Percentiles rank a stretch among this genome's conserved stretches.
These are phyloP conservation scores for Bipolaris zeicola DNA, from an alignment of 2,329 filamentous ascomycete species.

Conservation along the genomic window DNA sequence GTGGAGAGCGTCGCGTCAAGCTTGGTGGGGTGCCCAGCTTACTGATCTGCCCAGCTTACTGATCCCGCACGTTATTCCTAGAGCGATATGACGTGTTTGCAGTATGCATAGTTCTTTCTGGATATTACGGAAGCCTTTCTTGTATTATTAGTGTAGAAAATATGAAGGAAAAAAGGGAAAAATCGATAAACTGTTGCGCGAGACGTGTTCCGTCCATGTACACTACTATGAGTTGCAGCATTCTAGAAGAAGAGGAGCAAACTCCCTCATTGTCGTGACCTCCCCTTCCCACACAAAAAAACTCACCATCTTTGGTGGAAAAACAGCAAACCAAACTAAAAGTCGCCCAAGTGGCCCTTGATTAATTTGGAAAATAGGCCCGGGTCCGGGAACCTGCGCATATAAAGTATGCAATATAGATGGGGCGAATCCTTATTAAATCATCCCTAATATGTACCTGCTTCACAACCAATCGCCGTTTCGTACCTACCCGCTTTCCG, in stretches of 20 bases:
- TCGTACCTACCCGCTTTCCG: not conserved
- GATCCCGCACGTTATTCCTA: too few relatives aligned
- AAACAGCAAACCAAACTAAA: not conserved
- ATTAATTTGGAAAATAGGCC: slow-evolving; percentile 37
- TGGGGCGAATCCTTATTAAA: slow-evolving; percentile 6
- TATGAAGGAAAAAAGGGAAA: not conserved
- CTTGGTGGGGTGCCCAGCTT: too few relatives aligned
- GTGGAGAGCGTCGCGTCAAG: too few relatives aligned
- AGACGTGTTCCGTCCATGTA: not conserved
- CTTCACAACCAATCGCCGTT: slow-evolving; percentile 7
- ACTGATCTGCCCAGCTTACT: too few relatives aligned
- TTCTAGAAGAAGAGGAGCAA: not conserved
- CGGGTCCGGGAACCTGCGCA: slow-evolving; percentile 34
- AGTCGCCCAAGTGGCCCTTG: not conserved
- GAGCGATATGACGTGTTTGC: not conserved
- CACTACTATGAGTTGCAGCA: not conserved
- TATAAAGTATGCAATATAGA: slow-evolving; percentile 23
- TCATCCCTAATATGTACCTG: too few relatives aligned
- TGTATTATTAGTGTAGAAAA: slow-evolving; percentile 6
- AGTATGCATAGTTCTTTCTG: not conserved
- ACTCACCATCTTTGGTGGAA: slow-evolving; percentile 7
- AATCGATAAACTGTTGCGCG: not conserved
- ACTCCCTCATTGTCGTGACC: not conserved
- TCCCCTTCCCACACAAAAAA: not conserved
- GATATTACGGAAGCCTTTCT: slow-evolving; percentile 1